A percentile compares a stretch with the other conserved stretches of the same genome.
Conservation (phyloP, 2,329 filamentous ascomycete genomes). For the Neurospora sp. region DNA sequence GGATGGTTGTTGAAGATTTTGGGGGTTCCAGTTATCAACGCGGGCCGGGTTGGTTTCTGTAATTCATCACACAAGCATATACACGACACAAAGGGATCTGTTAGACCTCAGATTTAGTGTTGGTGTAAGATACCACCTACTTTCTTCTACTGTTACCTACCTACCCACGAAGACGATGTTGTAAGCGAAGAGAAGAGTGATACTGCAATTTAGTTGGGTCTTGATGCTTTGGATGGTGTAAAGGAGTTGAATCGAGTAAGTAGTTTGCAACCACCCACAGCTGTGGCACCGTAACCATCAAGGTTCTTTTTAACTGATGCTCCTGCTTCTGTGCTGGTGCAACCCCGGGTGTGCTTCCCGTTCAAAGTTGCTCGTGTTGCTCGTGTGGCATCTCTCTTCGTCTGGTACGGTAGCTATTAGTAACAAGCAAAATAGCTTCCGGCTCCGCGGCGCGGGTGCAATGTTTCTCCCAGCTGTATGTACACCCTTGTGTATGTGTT, state of each 20-base stretch:
- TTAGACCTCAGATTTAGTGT: neutral
- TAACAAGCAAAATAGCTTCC: neutral
- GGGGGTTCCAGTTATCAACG: neutral
- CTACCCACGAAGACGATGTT: neutral
- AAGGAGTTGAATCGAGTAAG: neutral
- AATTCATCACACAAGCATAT: neutral
- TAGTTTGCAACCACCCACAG: neutral
- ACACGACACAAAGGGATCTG: neutral
- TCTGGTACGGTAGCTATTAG: neutral
- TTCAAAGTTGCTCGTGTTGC: neutral
- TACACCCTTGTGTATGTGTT: neutral
- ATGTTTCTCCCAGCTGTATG: neutral
- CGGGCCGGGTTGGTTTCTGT: neutral
- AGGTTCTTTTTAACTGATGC: neutral
- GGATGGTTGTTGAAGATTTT: neutral
- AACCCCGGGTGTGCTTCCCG: neutral
- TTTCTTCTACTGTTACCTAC: neutral
- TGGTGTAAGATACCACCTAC: neutral
- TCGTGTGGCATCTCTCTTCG: neutral
- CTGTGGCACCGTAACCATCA: neutral
- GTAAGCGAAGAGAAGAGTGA: neutral
- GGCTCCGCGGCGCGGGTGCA: neutral
- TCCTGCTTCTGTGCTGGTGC: neutral
- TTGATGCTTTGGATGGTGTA: neutral
- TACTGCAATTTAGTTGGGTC: neutral